Conservation (phyloP, 345 rosid genomes). For the Gossypium mustelinum region DNA sequence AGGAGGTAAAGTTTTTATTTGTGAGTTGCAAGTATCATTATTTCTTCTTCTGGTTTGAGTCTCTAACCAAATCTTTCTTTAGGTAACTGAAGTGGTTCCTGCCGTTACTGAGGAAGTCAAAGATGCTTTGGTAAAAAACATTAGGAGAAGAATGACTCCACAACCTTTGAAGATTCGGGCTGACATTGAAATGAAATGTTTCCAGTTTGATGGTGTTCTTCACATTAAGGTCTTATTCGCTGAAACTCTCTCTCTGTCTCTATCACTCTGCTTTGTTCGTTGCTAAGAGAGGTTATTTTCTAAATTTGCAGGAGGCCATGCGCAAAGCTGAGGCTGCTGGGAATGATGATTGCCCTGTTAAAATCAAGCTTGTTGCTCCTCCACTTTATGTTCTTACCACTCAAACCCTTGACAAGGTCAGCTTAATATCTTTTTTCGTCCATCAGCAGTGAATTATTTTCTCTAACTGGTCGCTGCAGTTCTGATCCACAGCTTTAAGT, state of each 20-base stretch:
- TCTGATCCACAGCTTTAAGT: background rate
- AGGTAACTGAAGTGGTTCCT: slow-evolving; percentile 78
- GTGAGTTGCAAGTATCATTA: background rate
- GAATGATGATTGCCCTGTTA: slow-evolving; percentile 86
- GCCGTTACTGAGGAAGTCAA: slow-evolving; percentile 87
- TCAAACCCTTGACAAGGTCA: slow-evolving; percentile 96
- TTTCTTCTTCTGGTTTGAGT: slow-evolving; percentile 8
- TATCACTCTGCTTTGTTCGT: background rate
- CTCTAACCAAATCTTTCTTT: slow-evolving; percentile 14
- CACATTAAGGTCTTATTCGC: slow-evolving; percentile 72
- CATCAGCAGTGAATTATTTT: background rate
- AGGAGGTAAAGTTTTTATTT: slow-evolving; percentile 51
- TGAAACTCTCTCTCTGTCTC: background rate
- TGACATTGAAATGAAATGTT: slow-evolving; percentile 95
- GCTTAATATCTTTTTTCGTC: slow-evolving; percentile 7
- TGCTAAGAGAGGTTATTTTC: background rate
- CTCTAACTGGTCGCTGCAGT: background rate
- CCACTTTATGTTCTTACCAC: slow-evolving; percentile 97
- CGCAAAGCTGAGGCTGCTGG: slow-evolving; percentile 93
- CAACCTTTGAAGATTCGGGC: slow-evolving; percentile 94
- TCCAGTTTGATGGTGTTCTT: slow-evolving; percentile 94
- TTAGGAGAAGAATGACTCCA: slow-evolving; percentile 95
- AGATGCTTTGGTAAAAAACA: slow-evolving; percentile 77
- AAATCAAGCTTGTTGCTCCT: slow-evolving; percentile 92
- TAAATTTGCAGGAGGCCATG: slow-evolving; percentile 79